Conservation (phyloP, 2,329 filamentous ascomycete genomes). For the Hymenoscyphus fraxineus region DNA sequence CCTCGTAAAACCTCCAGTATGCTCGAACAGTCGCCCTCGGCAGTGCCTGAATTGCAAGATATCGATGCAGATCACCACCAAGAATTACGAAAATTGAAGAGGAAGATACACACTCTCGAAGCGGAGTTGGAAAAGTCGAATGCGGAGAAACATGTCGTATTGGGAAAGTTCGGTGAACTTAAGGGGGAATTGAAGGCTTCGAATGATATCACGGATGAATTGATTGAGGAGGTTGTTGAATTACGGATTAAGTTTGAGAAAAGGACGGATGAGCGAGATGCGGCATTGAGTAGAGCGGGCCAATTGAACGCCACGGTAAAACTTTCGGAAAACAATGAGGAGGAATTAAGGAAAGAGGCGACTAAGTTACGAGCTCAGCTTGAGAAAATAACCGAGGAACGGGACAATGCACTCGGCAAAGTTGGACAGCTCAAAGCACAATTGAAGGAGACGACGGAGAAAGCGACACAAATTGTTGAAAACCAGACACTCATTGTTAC, state of each 20-base stretch:
- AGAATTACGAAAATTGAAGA: not conserved
- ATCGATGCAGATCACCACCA: not conserved
- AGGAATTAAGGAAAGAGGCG: not conserved
- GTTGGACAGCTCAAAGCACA: not conserved
- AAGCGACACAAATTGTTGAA: not conserved
- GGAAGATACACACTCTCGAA: not conserved
- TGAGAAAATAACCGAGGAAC: not conserved
- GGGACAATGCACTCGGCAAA: not conserved
- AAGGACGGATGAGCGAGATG: not conserved
- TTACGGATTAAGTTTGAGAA: not conserved
- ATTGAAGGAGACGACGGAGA: not conserved
- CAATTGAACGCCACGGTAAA: not conserved
- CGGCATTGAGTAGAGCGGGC: not conserved
- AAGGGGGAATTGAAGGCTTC: not conserved
- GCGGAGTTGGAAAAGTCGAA: not conserved
- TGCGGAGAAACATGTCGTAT: not conserved
- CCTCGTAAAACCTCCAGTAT: no score
- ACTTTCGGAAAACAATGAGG: not conserved
- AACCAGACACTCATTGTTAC: no score
- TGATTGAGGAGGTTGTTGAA: not conserved
- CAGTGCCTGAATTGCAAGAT: not conserved
- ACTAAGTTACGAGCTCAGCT: not conserved
- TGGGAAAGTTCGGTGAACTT: not conserved
- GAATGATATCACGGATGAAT: not conserved
- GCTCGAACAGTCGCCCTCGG: no score